Conservation (phyloP, 768 basidiomycete genomes). For the Tricholoma sp. region DNA sequence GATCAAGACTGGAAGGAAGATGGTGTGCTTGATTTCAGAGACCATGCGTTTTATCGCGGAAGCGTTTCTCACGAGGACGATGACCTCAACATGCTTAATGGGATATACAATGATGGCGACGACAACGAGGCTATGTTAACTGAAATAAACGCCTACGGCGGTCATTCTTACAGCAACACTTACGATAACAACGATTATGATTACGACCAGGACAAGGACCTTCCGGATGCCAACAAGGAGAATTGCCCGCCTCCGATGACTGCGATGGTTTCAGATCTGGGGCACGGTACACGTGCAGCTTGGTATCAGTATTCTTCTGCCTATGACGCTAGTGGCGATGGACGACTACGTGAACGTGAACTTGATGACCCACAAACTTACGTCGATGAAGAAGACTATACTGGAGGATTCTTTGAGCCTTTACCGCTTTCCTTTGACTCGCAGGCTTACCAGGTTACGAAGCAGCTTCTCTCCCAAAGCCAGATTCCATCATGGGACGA, state of each 20-base stretch:
- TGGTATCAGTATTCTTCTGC: not conserved
- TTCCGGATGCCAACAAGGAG: constrained; percentile 4
- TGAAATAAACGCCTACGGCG: not conserved
- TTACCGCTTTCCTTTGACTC: constrained; percentile 10
- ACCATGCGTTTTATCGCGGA: not conserved
- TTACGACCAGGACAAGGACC: not conserved
- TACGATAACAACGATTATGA: no score
- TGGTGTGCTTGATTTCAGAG: constrained; percentile 2
- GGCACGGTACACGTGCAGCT: not conserved
- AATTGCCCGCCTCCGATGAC: constrained; percentile 1
- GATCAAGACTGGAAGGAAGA: not conserved
- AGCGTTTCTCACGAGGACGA: not conserved
- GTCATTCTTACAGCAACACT: not conserved
- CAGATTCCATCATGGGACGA: not conserved
- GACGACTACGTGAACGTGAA: not conserved
- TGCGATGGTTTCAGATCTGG: not conserved
- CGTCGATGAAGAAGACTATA: constrained; percentile 4
- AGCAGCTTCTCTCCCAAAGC: not conserved
- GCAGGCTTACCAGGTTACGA: constrained; percentile 4
- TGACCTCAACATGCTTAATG: not conserved
- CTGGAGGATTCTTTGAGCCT: constrained; percentile 7
- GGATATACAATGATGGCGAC: not conserved
- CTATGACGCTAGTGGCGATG: not conserved
- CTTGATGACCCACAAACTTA: not conserved
- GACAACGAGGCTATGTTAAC: not conserved